Conservation (phyloP, 768 basidiomycete species). For the Leccinum uliginosum region DNA sequence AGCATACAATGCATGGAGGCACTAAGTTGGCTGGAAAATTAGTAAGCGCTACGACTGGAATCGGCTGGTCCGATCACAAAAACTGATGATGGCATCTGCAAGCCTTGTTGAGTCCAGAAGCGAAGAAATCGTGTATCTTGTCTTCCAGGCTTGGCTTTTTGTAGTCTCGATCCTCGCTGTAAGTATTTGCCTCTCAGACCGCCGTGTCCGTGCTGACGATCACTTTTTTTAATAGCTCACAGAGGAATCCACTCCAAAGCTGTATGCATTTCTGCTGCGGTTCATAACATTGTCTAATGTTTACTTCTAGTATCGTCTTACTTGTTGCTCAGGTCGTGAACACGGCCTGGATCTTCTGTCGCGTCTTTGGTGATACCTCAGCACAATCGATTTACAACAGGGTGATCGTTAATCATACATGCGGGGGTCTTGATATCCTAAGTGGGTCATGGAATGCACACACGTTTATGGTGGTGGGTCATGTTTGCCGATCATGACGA, state of each 20-base stretch:
- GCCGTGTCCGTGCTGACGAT: neutral
- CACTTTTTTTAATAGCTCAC: slow-evolving; percentile 38
- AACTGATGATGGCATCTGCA: neutral
- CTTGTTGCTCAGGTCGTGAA: slow-evolving; percentile 44
- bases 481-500: neutral
- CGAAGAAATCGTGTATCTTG: slow-evolving; percentile 45
- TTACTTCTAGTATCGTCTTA: slow-evolving; percentile 27
- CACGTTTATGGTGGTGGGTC: slow-evolving; percentile 32
- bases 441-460: slow-evolving; percentile 39
- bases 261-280: slow-evolving; percentile 26
- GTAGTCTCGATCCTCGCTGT: slow-evolving; percentile 44
- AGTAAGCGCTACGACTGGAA: slow-evolving; percentile 30
- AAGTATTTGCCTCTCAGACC: slow-evolving; percentile 10
- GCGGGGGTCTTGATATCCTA: slow-evolving; percentile 38
- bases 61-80: neutral
- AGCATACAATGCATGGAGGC: slow-evolving; percentile 36
- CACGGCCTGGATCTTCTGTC: slow-evolving; percentile 45
- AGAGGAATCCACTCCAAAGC: slow-evolving; percentile 49
- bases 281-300: neutral
- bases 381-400: slow-evolving; percentile 32
- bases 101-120: slow-evolving; percentile 32
- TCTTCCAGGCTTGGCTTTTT: slow-evolving; percentile 47
- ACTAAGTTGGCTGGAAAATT: slow-evolving; percentile 42
- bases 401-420: slow-evolving; percentile 36
- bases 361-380: slow-evolving; percentile 32